Evolutionary conservation across 768 basidiomycete species (phyloP).

Genomic region (Trametes sanguinea): DNA sequence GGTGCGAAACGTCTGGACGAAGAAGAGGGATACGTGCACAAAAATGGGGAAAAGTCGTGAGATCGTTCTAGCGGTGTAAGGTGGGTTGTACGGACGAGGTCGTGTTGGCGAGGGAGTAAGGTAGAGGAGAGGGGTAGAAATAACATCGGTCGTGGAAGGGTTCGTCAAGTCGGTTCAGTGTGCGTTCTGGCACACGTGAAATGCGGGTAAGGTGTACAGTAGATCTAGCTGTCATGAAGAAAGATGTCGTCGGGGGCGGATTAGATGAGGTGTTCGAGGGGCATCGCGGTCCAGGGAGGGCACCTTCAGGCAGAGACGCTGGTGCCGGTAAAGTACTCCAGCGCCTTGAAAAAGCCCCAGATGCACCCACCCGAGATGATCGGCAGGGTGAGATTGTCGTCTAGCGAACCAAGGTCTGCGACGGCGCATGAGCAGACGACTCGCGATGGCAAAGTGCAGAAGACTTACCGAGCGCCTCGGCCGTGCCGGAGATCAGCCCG

Average conservation of each 20-base stretch:
- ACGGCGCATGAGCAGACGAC: background rate
- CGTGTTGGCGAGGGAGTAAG: no score
- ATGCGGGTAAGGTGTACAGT: background rate
- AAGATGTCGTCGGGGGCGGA: background rate
- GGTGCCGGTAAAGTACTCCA: constrained; percentile 36
- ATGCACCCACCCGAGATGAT: constrained; percentile 79
- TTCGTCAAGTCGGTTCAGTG: background rate
- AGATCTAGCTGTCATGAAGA: background rate
- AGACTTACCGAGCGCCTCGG: constrained; percentile 84
- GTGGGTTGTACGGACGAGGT: no score
- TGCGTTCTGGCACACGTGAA: background rate
- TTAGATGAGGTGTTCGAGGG: no score
- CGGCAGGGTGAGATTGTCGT: constrained; percentile 90
- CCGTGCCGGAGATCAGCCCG: constrained; percentile 79
- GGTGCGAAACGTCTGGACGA: no score
- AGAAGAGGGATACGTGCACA: no score
- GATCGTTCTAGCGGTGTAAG: no score
- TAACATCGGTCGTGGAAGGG: background rate
- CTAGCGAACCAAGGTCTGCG: constrained; percentile 78
- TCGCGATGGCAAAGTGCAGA: background rate
- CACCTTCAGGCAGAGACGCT: background rate
- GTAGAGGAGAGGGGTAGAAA: no score
- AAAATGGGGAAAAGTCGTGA: no score
- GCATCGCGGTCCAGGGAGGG: no score
- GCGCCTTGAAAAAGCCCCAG: constrained; percentile 53